Conservation (phyloP, 2,329 filamentous ascomycete genomes). For the Pseudodiploospora longispora region DNA sequence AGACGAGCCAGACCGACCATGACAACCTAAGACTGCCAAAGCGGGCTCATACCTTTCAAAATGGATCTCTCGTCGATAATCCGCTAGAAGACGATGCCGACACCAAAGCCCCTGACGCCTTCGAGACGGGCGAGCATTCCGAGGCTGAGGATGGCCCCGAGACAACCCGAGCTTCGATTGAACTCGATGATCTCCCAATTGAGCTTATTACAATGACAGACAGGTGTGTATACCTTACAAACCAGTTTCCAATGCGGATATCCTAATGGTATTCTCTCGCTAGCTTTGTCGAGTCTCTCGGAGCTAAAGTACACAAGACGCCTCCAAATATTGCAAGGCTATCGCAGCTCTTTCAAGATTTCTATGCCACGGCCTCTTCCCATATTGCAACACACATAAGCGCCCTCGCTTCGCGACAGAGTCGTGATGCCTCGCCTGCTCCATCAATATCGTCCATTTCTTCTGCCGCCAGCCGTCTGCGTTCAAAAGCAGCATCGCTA, state of each 20-base stretch:
- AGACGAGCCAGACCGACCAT: slow-evolving; percentile 19
- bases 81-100: slow-evolving; percentile 16
- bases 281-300: slow-evolving; percentile 86
- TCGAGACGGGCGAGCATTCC: slow-evolving; percentile 36
- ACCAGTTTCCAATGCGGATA: slow-evolving; percentile 5
- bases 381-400: slow-evolving; percentile 85
- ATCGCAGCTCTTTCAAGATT: slow-evolving; percentile 86
- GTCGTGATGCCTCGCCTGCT: slow-evolving; percentile 54
- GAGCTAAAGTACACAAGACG: slow-evolving; percentile 74
- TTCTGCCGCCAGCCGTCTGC: slow-evolving; percentile 48
- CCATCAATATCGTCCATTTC: slow-evolving; percentile 46
- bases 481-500: slow-evolving; percentile 47
- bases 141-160: slow-evolving; percentile 39
- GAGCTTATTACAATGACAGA: slow-evolving; percentile 87
- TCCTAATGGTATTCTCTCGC: slow-evolving; percentile 4
- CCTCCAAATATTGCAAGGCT: slow-evolving; percentile 79
- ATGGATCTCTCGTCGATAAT: slow-evolving; percentile 24
- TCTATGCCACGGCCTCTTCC: slow-evolving; percentile 72
- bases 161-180: slow-evolving; percentile 49
- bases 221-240: slow-evolving; percentile 44
- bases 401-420: slow-evolving; percentile 65
- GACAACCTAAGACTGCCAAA: slow-evolving; percentile 28
- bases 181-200: slow-evolving; percentile 84
- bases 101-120: slow-evolving; percentile 35
- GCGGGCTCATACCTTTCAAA: slow-evolving; percentile 40